Evolutionary conservation across 2,329 filamentous ascomycete genomes (phyloP), one percentile per base, ranked within the genome.

Genomic region (Blastomyces parvus): DNA sequence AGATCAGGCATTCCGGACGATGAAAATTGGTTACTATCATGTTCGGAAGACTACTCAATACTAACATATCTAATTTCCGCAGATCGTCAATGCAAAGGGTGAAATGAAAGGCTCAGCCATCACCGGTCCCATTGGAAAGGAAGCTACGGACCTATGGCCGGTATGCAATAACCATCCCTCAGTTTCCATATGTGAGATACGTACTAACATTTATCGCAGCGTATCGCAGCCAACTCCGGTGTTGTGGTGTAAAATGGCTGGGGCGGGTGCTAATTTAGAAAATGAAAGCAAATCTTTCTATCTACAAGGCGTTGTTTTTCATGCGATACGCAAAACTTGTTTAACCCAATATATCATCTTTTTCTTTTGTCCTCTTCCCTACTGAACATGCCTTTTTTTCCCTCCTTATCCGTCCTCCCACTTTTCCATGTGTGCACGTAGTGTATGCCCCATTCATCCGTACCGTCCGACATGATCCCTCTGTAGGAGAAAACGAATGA

Each of bases 41-140:
- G 19, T 38, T 36, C 14, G 17, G 27, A 36, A 56, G 8, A 33
- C 4, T 2, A 2, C 33, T 56, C n/a, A n/a, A 59, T 50, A 48
- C 58, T 59, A 27, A 64, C 46, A 19, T 27, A 46, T 60, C 46
- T 46, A n/a, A 33, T 60, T 57, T 40, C 36, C 61, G 62, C 76
- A 94, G 90, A 99, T 99, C 77, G 94, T 99, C 86, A 99, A 99
- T 86, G 91, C 93, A 82, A 99, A 99, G 90, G 94, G 94, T 84
- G 94, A 99, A 85, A 99, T 99, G 94, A 99, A 99, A 89, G 94
- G 94, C 79, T 97, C 91, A 70, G 94, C 94, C 80, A 99, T 99
- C 80, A 99, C 94, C 74, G 94, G 94, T 74, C 94, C 94, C 74
- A 93, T 99, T 78, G 94, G 93, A 81, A 99, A 99, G 89, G 94